phyloP scores from a whole-genome alignment of 108 stramenopile genomes.

The Stephanodiscus minutulus region DNA sequence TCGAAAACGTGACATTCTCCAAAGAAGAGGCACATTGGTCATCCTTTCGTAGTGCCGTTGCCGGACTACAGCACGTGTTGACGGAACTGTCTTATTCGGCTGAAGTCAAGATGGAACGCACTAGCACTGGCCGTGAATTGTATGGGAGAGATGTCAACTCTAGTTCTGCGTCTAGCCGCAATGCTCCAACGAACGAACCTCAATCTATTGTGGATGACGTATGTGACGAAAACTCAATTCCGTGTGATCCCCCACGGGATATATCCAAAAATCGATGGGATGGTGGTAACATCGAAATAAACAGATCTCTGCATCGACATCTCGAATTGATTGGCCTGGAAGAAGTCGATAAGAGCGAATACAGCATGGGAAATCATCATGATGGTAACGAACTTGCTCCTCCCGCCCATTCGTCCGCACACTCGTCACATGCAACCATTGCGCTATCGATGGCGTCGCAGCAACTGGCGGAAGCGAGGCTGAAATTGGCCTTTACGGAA shows the following conservation, averaged over 20 bases:
- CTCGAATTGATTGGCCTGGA: constrained; percentile 17
- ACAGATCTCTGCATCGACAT: not conserved
- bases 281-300: not conserved
- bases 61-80: constrained; percentile 5
- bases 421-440: constrained; percentile 3
- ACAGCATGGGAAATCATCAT: not conserved
- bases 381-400: constrained; percentile 6
- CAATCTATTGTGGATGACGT: not conserved
- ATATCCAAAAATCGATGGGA: not conserved
- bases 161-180: not conserved
- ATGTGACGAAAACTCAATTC: not conserved
- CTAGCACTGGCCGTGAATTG: not conserved
- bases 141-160: constrained; percentile 1
- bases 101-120: not conserved
- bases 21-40: constrained; percentile 36
- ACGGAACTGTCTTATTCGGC: not conserved
- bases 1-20: not conserved
- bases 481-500: constrained; percentile 43
- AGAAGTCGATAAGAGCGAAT: not conserved
- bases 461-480: constrained; percentile 34
- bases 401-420: not conserved
- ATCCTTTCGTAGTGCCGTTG: constrained; percentile 32
- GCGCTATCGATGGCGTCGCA: constrained; percentile 25
- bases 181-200: not conserved
- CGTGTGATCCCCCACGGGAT: not conserved